Conservation (phyloP, 768 basidiomycete species). For the Austroboletus festivus region DNA sequence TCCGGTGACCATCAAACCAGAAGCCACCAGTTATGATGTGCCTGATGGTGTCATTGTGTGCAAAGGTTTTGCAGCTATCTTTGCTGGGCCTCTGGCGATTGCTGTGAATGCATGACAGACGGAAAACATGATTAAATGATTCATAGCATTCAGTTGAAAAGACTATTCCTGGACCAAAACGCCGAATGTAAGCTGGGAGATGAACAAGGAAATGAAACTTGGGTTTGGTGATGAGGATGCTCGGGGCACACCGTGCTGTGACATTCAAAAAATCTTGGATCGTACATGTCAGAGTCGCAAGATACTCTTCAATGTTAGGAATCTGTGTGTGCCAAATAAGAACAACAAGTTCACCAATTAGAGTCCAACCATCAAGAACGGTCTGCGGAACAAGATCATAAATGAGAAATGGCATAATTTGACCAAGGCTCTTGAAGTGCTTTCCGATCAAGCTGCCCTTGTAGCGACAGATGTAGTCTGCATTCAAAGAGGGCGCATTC, state of each 20-base stretch:
- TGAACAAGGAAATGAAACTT: slow-evolving; percentile 4
- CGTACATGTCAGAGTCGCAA: slow-evolving; percentile 5
- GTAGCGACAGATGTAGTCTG: slow-evolving; percentile 33
- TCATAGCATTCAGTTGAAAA: background rate
- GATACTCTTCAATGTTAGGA: slow-evolving; percentile 32
- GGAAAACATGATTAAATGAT: no score
- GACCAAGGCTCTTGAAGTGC: slow-evolving; percentile 32
- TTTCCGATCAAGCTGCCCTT: slow-evolving; percentile 31
- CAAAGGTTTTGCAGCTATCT: background rate
- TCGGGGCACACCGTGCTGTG: background rate
- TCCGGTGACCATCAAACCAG: background rate
- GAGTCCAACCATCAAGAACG: slow-evolving; percentile 30
- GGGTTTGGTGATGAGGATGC: background rate
- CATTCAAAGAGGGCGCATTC: slow-evolving; percentile 23
- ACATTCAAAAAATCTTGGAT: background rate
- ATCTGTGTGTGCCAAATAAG: slow-evolving; percentile 43
- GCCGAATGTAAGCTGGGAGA: background rate
- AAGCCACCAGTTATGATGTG: background rate
- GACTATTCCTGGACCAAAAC: background rate
- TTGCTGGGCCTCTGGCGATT: no score
- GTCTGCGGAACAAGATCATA: slow-evolving; percentile 28
- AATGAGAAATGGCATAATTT: slow-evolving; percentile 30
- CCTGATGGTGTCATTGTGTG: background rate
- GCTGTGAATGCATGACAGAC: no score
- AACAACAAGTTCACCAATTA: slow-evolving; percentile 36